Evolutionary conservation across 2,329 filamentous ascomycete genomes (phyloP).

Genomic region (Penicillium rolfsii): DNA sequence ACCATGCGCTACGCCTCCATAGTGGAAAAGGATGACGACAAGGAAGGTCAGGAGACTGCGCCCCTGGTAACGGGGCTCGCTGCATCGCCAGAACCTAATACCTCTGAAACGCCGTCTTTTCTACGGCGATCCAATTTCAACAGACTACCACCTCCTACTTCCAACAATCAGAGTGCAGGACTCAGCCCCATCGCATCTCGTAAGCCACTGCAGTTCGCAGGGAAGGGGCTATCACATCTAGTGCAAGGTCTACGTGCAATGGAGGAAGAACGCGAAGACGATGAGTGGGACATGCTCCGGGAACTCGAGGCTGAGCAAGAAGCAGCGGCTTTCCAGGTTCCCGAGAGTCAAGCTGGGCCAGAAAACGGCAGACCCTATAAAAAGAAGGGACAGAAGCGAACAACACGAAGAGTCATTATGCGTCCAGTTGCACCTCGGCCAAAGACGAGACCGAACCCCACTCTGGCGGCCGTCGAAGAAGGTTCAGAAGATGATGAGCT

Average conservation of each 20-base stretch:
- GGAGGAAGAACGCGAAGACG: conserved; percentile 47
- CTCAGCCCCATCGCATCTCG: conserved; percentile 45
- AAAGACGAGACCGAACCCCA: conserved; percentile 29
- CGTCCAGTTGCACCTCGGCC: conserved; percentile 44
- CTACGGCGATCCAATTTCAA: conserved; percentile 43
- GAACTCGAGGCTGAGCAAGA: conserved; percentile 48
- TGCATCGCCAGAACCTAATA: conserved; percentile 21
- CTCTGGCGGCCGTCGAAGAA: conserved; percentile 22
- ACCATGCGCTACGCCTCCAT: conserved; percentile 48
- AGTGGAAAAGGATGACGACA: conserved; percentile 39
- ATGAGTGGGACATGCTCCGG: conserved; percentile 49
- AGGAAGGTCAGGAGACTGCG: conserved; percentile 11
- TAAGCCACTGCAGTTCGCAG: conserved; percentile 42
- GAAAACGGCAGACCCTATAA: conserved; percentile 39
- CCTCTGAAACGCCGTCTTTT: conserved; percentile 45
- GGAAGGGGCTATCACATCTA: conserved; percentile 44
- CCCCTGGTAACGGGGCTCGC: conserved; percentile 9
- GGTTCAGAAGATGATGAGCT: conserved; percentile 35
- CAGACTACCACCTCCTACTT: conserved; percentile 27
- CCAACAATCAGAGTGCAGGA: conserved; percentile 20
- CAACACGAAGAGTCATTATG: conserved; percentile 50
- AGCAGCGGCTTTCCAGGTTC: conserved; percentile 37
- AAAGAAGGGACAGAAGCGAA: conserved; percentile 55
- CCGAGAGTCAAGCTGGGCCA: conserved; percentile 41
- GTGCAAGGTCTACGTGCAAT: conserved; percentile 46